A percentile compares a stretch with the other conserved stretches of the same genome.
Evolutionary conservation across 805 yeast genomes (phyloP).

Genomic region (Wickerhamomyces rabaulensis): DNA sequence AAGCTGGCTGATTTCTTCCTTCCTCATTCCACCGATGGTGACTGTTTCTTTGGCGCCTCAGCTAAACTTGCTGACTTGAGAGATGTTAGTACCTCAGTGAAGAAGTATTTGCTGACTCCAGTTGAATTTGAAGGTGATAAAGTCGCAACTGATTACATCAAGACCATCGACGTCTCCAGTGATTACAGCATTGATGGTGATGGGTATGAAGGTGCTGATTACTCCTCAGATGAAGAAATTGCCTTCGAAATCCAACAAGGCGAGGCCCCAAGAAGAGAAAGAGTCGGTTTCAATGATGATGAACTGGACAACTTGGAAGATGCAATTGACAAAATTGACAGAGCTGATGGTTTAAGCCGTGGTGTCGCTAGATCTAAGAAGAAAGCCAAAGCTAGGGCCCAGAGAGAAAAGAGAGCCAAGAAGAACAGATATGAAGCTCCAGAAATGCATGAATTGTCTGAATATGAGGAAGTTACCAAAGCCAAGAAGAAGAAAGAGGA

Average conservation of each 20-base stretch:
- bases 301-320: constrained; percentile 16
- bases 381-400: constrained; percentile 4
- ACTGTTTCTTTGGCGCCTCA: constrained; percentile 33
- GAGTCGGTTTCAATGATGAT: constrained; percentile 15
- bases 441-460: constrained; percentile 28
- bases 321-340: constrained; percentile 11
- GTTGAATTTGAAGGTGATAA: constrained; percentile 31
- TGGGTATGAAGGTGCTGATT: constrained; percentile 31
- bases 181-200: constrained; percentile 33
- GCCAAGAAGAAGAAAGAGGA: not conserved
- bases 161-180: constrained; percentile 25
- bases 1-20: constrained; percentile 40
- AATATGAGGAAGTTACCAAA: constrained; percentile 21
- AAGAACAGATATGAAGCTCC: constrained; percentile 4
- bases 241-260: constrained; percentile 28
- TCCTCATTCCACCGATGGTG: constrained; percentile 35
- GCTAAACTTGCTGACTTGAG: constrained; percentile 29
- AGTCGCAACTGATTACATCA: constrained; percentile 30
- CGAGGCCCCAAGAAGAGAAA: constrained; percentile 1
- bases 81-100: constrained; percentile 32
- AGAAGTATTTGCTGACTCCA: constrained; percentile 34
- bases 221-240: constrained; percentile 33
- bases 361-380: constrained; percentile 21
- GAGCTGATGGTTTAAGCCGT: constrained; percentile 2
- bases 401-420: constrained; percentile 6